Base-by-base conservation (phyloP, 495 filamentous ascomycete species). In the Aspergillus nidulans region DNA sequence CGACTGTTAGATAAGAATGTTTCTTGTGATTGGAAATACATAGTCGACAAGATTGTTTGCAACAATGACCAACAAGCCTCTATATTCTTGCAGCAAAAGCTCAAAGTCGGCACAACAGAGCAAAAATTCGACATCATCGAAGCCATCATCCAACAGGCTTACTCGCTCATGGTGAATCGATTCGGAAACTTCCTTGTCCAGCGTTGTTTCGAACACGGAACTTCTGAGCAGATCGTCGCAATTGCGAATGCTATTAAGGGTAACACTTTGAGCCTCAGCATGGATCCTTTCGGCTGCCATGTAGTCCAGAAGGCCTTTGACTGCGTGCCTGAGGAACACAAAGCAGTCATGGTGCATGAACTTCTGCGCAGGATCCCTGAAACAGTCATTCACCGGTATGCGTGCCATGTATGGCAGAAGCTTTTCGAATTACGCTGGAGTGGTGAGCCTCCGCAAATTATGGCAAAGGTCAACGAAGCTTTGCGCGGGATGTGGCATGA, bases 371-470 rank as follows among this genome's bases (percentile, higher is more conserved):
- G 91, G 38, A 97, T 98, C 55, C 94, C 95, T 0, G 95, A 98
- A 71, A 98, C 95, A 10, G 92, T 98, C 52, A 90, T 97, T 65
- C 94, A 98, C 72, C 88, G 95, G 60, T 97, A 98, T 73, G 92
- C 94, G 49, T 98, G 94, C 58, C 94, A 98, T 67, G 94, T 98
- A 59, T 98, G 94, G 94, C 94, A 98, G 77, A 98, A 98, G 77
- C 82, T 98, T n/a, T 98, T 98, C 60, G 94, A 98, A 70, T 79
- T 98, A 64, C 84, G 94, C 58, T 98, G 94, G 94, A 89, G 83
- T 56, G 88, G 90, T 54, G 90, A 91, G 50, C 95, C 94, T 13
- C 94, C 94, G 19, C 92, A 97, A 69, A 95, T 98, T 69, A 97
- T 98, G 94, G 88, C 87, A 62, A 95, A 92, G 63, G 94, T 98